A percentile compares a stretch with the other conserved stretches of the same genome.
Conservation (phyloP, 2,329 filamentous ascomycete species). For the Fusarium acutatum region DNA sequence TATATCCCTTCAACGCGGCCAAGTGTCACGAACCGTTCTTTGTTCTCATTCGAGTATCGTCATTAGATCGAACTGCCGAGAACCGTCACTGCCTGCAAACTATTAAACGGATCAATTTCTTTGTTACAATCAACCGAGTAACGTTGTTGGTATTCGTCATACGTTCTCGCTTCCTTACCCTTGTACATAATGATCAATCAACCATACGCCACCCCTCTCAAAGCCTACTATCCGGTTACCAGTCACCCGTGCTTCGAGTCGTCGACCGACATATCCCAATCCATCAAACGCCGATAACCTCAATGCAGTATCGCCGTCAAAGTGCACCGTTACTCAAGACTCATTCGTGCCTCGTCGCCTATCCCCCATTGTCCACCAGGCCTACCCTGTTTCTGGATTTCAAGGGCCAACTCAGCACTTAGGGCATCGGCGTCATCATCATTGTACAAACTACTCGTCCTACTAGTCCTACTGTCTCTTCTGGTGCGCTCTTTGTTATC, state of each 20-base stretch:
- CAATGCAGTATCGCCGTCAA: constrained; percentile 13
- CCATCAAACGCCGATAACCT: constrained; percentile 50
- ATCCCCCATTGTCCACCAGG: constrained; percentile 77
- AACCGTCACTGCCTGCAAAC: background rate
- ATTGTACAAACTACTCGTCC: constrained; percentile 54
- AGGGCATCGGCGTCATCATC: constrained; percentile 54
- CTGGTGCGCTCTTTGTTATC: constrained; percentile 50
- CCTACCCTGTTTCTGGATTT: constrained; percentile 61
- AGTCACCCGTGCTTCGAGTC: background rate
- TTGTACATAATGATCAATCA: constrained; percentile 5
- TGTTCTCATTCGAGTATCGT: constrained; percentile 21
- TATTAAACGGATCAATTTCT: background rate
- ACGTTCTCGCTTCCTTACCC: constrained; percentile 4
- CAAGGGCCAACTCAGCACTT: constrained; percentile 57
- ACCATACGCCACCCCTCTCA: constrained; percentile 16
- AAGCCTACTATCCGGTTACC: background rate
- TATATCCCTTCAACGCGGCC: constrained; percentile 3
- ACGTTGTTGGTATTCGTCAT: constrained; percentile 21
- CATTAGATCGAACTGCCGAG: background rate
- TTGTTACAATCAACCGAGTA: constrained; percentile 20
- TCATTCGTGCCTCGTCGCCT: constrained; percentile 86
- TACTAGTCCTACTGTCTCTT: constrained; percentile 54
- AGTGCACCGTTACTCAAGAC: constrained; percentile 62
- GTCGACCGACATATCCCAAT: background rate
- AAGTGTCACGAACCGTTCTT: constrained; percentile 30